Conservation (phyloP, 495 filamentous ascomycete species). For the Penicillium daleae region DNA sequence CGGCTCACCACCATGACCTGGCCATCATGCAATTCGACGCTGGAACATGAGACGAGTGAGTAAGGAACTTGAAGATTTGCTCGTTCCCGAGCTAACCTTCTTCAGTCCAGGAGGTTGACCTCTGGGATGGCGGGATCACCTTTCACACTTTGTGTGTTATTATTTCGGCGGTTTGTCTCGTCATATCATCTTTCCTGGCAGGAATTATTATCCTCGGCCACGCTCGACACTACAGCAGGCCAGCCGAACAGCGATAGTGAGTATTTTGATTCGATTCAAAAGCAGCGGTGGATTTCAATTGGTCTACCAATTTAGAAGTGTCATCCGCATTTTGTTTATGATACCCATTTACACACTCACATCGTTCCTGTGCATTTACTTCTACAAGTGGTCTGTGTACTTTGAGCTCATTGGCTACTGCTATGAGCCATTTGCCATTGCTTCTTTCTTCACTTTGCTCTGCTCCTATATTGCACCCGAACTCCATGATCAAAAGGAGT, state of each 20-base stretch:
- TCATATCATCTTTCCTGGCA: constrained; percentile 59
- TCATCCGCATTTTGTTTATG: constrained; percentile 81
- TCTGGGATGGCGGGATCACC: constrained; percentile 27
- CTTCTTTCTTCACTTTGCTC: constrained; percentile 67
- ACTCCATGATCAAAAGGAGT: constrained; percentile 73
- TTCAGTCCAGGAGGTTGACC: constrained; percentile 21
- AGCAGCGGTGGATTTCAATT: background rate
- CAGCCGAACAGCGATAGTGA: constrained; percentile 69
- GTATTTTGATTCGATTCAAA: constrained; percentile 17
- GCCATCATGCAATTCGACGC: constrained; percentile 41
- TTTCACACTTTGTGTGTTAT: constrained; percentile 23
- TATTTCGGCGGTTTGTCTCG: constrained; percentile 54
- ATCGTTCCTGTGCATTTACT: constrained; percentile 66
- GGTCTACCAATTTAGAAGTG: constrained; percentile 45
- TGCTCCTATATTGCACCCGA: constrained; percentile 72
- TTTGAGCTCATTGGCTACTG: constrained; percentile 70
- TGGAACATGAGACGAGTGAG: constrained; percentile 37
- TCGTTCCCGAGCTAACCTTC: constrained; percentile 9
- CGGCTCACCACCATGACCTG: constrained; percentile 34
- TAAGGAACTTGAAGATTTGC: background rate
- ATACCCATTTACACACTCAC: constrained; percentile 70
- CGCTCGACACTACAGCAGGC: constrained; percentile 69
- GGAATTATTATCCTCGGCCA: constrained; percentile 66
- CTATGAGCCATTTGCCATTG: constrained; percentile 81
- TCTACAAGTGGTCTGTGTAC: constrained; percentile 72